phyloP scores from a whole-genome alignment of 306 rosid genomes.

The Ammopiptanthus mongolicus region DNA sequence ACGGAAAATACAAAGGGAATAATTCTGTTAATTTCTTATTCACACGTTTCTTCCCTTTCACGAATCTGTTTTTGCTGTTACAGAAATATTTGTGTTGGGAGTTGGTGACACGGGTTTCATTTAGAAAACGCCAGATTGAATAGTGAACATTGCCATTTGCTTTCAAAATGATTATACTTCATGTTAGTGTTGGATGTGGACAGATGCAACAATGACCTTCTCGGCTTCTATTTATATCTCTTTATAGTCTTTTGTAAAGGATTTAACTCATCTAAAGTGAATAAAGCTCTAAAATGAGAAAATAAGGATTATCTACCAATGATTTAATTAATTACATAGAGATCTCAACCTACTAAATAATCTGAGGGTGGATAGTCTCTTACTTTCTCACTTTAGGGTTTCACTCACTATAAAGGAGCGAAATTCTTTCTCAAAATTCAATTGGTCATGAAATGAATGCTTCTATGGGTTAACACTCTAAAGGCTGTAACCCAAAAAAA shows the following conservation, averaged over 20 bases:
- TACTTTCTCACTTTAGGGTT: no score
- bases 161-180: conserved; percentile 6
- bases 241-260: background rate
- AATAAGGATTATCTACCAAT: no score
- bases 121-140: conserved; percentile 12
- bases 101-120: conserved; percentile 29
- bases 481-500: background rate
- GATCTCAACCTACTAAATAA: no score
- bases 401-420: no score
- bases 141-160: conserved; percentile 4
- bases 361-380: no score
- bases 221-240: background rate
- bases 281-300: no score
- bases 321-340: no score
- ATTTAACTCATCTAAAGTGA: no score
- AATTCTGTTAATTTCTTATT: background rate
- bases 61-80: conserved; percentile 21
- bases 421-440: background rate
- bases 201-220: background rate
- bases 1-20: conserved; percentile 2
- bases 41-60: background rate
- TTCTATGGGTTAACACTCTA: background rate
- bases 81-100: conserved; percentile 26
- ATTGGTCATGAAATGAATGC: conserved; percentile 14
- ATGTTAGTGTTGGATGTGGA: conserved; percentile 22